Percentiles rank a stretch among this genome's conserved stretches.
These are phyloP conservation scores for Cercospora sp. DNA, from an alignment of 2,329 filamentous ascomycete species.

Conservation along the genomic window DNA sequence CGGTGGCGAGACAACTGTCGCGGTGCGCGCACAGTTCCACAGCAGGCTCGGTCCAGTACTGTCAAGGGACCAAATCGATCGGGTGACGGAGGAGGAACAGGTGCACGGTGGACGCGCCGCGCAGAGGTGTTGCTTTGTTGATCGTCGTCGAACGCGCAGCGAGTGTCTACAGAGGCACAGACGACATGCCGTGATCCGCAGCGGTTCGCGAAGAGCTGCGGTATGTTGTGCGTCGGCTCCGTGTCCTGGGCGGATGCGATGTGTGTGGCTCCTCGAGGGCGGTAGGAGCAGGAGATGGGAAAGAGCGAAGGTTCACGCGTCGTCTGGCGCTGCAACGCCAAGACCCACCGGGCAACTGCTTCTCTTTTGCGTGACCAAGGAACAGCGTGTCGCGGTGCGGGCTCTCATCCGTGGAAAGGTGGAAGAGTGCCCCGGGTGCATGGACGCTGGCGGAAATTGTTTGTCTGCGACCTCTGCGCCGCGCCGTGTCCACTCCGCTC, in stretches of 20 bases:
- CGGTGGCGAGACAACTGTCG: background rate
- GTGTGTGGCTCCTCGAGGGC: background rate
- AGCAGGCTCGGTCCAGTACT: background rate
- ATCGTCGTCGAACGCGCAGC: background rate
- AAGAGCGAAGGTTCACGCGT: background rate
- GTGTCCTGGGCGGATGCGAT: background rate
- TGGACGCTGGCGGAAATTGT: background rate
- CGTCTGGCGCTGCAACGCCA: background rate
- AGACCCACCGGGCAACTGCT: background rate
- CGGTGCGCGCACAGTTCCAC: background rate
- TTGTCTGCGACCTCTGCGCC: background rate
- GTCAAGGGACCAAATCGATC: background rate
- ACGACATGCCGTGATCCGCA: background rate
- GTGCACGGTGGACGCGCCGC: background rate
- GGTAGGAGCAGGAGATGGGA: background rate
- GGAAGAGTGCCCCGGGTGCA: background rate
- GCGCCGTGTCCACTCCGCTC: background rate
- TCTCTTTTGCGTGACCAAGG: background rate
- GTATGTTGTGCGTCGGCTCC: background rate
- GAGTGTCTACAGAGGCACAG: background rate
- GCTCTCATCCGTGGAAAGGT: background rate
- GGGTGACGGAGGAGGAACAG: background rate
- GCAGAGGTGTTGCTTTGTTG: background rate
- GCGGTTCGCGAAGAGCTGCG: background rate
- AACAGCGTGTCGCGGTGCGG: background rate